Conservation (phyloP, 2,329 filamentous ascomycete genomes). For the Cladophialophora bantiana region DNA sequence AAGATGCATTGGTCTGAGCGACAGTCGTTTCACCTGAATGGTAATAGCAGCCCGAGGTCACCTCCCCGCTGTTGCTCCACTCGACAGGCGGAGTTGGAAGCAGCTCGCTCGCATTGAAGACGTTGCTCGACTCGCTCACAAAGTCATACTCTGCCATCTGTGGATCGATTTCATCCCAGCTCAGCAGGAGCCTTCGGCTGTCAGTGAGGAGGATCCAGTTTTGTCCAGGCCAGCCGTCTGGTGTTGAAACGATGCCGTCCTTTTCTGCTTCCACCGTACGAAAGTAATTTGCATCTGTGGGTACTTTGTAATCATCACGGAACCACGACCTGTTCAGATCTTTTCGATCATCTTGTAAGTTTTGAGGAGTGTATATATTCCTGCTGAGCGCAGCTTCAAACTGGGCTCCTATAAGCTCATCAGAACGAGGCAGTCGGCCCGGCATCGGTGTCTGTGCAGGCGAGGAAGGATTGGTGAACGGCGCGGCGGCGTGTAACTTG, state of each 20-base stretch:
- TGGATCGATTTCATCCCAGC: conserved; percentile 64
- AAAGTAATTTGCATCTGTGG: conserved; percentile 57
- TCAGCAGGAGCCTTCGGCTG: conserved; percentile 61
- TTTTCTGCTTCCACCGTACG: conserved; percentile 40
- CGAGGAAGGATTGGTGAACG: conserved; percentile 50
- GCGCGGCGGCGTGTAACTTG: conserved; percentile 66
- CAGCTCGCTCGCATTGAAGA: conserved; percentile 61
- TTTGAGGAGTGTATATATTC: conserved; percentile 60
- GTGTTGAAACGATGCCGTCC: conserved; percentile 51
- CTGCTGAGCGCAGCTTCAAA: conserved; percentile 52
- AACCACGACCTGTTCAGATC: conserved; percentile 68
- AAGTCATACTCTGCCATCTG: conserved; percentile 65
- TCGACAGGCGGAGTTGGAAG: conserved; percentile 12
- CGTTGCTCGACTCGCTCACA: conserved; percentile 55
- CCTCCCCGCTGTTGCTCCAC: conserved; percentile 47
- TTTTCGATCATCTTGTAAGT: conserved; percentile 59
- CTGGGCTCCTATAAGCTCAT: conserved; percentile 56
- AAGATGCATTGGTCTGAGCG: conserved; percentile 60
- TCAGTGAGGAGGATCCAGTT: conserved; percentile 63
- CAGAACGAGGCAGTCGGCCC: conserved; percentile 53
- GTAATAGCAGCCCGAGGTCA: conserved; percentile 64
- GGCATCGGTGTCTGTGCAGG: conserved; percentile 52
- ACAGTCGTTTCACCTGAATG: conserved; percentile 50
- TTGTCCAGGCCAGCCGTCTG: conserved; percentile 70
- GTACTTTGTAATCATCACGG: conserved; percentile 21